Conservation (phyloP, 805 yeast species). For the Limtongia smithiae region DNA sequence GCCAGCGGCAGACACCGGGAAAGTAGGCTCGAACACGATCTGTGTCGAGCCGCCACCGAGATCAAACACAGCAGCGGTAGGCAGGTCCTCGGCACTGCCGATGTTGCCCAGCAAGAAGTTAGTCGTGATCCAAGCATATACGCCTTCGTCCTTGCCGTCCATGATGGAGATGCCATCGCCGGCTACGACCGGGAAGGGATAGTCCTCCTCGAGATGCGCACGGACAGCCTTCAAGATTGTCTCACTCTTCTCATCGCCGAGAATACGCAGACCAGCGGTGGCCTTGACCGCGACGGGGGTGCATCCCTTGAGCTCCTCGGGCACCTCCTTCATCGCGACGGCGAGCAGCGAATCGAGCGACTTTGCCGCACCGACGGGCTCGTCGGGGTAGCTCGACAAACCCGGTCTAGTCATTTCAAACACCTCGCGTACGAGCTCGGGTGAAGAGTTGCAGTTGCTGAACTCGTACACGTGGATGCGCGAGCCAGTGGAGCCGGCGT, state of each 20-base stretch:
- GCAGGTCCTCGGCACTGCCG: conserved; percentile 65
- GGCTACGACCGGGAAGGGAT: conserved; percentile 87
- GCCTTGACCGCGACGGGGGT: conserved; percentile 97
- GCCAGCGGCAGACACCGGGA: conserved; percentile 39
- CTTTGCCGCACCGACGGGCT: conserved; percentile 80
- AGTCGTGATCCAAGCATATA: conserved; percentile 97
- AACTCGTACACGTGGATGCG: conserved; percentile 92
- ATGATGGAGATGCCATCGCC: conserved; percentile 86
- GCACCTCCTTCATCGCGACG: conserved; percentile 72
- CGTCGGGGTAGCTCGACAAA: conserved; percentile 76
- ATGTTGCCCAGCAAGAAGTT: conserved; percentile 91
- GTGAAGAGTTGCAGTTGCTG: conserved; percentile 81
- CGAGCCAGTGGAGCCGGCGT: conserved; percentile 97
- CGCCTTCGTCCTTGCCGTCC: conserved; percentile 98
- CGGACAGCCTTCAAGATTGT: conserved; percentile 75
- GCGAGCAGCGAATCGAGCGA: conserved; percentile 80
- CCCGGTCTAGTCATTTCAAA: conserved; percentile 93
- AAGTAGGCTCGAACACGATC: conserved; percentile 94
- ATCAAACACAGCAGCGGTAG: conserved; percentile 96
- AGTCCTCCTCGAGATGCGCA: conserved; percentile 67
- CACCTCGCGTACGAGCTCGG: conserved; percentile 70
- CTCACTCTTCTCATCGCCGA: conserved; percentile 71
- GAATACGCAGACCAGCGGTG: conserved; percentile 88
- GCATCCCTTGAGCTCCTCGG: conserved; percentile 66
- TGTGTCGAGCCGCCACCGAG: conserved; percentile 99